Base-by-base conservation (phyloP, 306 rosid genomes). In the Urtica urens region DNA sequence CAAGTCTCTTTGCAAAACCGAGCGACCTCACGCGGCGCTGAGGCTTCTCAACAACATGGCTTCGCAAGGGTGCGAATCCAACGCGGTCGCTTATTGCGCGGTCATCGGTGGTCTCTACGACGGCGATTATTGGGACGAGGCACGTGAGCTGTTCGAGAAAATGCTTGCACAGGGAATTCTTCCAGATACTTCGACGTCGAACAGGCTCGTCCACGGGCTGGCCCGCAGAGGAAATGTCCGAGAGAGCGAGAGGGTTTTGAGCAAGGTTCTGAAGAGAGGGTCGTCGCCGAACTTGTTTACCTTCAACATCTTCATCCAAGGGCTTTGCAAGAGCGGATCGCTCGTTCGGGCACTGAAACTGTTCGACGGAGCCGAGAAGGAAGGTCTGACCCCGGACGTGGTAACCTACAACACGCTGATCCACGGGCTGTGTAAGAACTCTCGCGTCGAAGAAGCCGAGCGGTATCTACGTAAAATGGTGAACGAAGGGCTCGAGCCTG, bases 181-280 rank as follows among this genome's bases (percentile, higher is more conserved):
- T 64, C 95, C 95, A 10, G 70, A 70, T 51, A 65, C 76, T 33
- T 52, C 70, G 15, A 70, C 93, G 23, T 88, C 81, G 60, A 83
- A 88, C 67, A 83, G 83, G 90, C 96, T 88, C 42, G 51, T 78
- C 23, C 90, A 83, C 47, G 54, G 60, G 38, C 81, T 88, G 46
- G 75, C 86, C 27, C 81, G 66, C 73, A 80, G 81, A 61, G 95
- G 96, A 35, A 31, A 72, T 53, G 74, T 76, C 20, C 60, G 45
- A 55, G 93, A 88, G 49, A 74, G 83, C 51, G 82, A 68, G 66
- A 81, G 57, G 54, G 81, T 88, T 68, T 69, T 81, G 38, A 24
- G 49, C 72, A 81, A 88, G 82, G 90, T 83, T 49, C 52, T 78
- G 47, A 83, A 83, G 78, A 78, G 81, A 63, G 96, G 95, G 42